phyloP scores from a whole-genome alignment of 352 stramenopile species.

The Phytophthora nicotianae region DNA sequence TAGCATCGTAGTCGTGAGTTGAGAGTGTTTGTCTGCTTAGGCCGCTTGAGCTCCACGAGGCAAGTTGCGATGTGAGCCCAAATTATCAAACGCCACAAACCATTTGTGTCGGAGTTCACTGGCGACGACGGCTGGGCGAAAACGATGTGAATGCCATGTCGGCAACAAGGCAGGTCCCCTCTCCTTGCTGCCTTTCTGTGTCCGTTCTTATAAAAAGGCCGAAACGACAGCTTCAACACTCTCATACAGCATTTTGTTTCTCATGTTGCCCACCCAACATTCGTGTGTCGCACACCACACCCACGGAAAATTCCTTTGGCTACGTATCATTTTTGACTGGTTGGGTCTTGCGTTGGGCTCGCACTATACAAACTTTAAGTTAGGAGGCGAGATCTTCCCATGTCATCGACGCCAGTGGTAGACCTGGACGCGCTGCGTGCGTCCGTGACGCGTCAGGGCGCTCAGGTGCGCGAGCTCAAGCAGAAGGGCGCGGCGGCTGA shows the following conservation, averaged over 20 bases:
- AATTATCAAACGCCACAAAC: not conserved
- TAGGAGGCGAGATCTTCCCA: conserved; percentile 1
- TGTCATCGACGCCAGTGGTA: conserved; percentile 43
- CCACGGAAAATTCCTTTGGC: conserved; percentile 5
- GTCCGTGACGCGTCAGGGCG: conserved; percentile 95
- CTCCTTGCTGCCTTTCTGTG: conserved; percentile 13
- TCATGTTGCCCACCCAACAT: not conserved
- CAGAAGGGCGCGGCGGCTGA: conserved; percentile 91
- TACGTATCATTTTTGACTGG: conserved; percentile 8
- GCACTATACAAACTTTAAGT: conserved; percentile 33
- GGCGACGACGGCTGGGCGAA: conserved; percentile 11
- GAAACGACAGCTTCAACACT: not conserved
- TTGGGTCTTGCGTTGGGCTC: not conserved
- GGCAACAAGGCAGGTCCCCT: conserved; percentile 24
- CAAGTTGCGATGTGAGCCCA: conserved; percentile 34
- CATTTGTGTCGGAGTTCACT: not conserved
- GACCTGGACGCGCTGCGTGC: conserved; percentile 94
- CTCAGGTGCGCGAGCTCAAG: conserved; percentile 96
- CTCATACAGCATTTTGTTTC: not conserved
- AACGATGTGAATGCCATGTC: conserved; percentile 8
- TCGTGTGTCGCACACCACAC: conserved; percentile 9
- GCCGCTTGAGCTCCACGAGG: conserved; percentile 29
- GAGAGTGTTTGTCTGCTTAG: not conserved
- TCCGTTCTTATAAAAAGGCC: conserved; percentile 2
- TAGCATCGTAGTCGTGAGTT: conserved; percentile 17